Base-by-base conservation (phyloP, 257 asterid species). In the Capsicum baccatum region DNA sequence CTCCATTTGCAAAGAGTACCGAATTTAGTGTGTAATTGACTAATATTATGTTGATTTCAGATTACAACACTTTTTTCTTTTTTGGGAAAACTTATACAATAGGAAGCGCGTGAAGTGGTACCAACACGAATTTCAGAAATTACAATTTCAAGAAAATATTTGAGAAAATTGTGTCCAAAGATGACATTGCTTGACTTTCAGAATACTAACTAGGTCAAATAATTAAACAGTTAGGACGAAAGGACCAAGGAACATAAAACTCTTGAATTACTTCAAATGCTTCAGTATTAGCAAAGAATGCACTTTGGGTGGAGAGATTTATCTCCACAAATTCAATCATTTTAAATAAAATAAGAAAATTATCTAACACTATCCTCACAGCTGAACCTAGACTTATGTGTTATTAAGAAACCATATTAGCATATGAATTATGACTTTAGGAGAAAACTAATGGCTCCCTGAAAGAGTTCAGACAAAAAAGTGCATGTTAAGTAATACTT, bases 221-320 rank as follows among this genome's bases (percentile, higher is more conserved):
- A 73, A 73, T 47, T 37, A 73, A 73, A 70, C 56, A 48, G 80
- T 52, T 48, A n/a, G 39, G 19, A 3, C 44, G 0, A 50, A 74
- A 21, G 54, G 54, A 39, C 33, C 16, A 16, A 39, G 80, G 60
- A 74, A 44, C 59, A 74, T 3, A 19, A 5, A 74, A 74, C 44
- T 3, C 44, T 74, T 11, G 59, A 48, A 73, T 11, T 12, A 48
- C 9, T 47, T 21, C n/a, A 17, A 44, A 71, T 71, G 17, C 8
- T 47, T 71, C 47, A 42, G 56, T 5, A 70, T 70, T 70, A 71
- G n/a, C 47, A 58, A 71, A 71, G 0, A 3, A 47, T 47, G 79
- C 79, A 71, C 58, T 71, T 42, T 47, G 58, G n/a, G 58, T 47
- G 6, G 79, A n/a, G 79, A 47, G 8, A 71, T 21, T 64, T n/a